Conservation (phyloP, 768 basidiomycete genomes). For the Asterophora parasitica region DNA sequence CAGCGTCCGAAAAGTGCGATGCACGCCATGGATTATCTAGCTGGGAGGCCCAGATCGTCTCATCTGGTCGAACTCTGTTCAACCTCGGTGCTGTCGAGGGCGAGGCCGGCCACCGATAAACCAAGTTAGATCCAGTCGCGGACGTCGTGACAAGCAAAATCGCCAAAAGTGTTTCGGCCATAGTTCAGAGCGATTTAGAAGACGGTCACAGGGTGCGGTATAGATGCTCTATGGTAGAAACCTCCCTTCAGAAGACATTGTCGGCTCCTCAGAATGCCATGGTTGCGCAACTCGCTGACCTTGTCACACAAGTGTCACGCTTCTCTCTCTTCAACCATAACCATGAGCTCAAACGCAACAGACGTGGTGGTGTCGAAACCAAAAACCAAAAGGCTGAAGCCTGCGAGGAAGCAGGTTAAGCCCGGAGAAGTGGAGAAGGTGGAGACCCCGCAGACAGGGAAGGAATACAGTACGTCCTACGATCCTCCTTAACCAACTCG, state of each 20-base stretch:
- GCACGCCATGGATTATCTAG: constrained; percentile 75
- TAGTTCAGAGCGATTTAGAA: constrained; percentile 19
- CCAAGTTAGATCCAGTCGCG: constrained; percentile 71
- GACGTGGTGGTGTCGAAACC: constrained; percentile 14
- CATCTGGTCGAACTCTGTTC: constrained; percentile 58
- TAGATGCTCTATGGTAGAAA: not conserved
- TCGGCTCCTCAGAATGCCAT: not conserved
- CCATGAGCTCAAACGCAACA: constrained; percentile 30
- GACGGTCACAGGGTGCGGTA: not conserved
- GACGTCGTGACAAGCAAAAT: constrained; percentile 83
- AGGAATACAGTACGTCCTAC: constrained; percentile 82
- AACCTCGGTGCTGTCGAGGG: constrained; percentile 64
- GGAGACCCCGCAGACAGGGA: constrained; percentile 86
- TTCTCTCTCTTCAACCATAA: constrained; percentile 18
- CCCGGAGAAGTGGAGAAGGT: constrained; percentile 86
- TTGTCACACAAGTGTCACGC: not conserved
- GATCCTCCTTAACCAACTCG: not conserved
- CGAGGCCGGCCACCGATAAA: constrained; percentile 81
- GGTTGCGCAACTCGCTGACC: not conserved
- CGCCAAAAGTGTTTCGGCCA: constrained; percentile 78
- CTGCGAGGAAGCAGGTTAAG: constrained; percentile 92
- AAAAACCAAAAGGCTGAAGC: constrained; percentile 66
- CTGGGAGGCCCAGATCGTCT: constrained; percentile 40
- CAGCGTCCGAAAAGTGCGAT: constrained; percentile 43
- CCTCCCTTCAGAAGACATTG: not conserved